Evolutionary conservation across 306 rosid species (phyloP), one percentile per base, ranked within the genome.

Genomic region (Medicago arabica): DNA sequence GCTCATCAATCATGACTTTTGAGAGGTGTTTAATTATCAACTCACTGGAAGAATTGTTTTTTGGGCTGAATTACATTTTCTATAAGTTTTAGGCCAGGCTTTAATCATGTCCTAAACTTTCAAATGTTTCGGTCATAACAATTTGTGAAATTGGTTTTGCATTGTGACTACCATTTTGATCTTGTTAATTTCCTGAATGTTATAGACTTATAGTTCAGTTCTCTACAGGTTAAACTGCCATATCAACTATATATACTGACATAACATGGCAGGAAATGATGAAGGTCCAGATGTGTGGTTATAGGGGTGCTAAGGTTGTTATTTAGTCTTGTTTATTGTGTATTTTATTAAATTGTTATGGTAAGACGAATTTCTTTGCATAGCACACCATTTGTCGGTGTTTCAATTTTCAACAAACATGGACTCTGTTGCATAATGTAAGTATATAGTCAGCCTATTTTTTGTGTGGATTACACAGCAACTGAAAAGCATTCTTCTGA

Each of bases 1-100:
- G 78, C 88, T 65, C 91, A 85, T 76, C 85, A 85, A 49, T 85
- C 78, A 59, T 87, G 77, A 82, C 75, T 75, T 46, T 47, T 64
- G 13, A 46, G 67, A 60, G 83, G 77, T 76, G 83, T 77, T 65
- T 16, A 54, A 19, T 43, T 55, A 41, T 69, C 77, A 64, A 64
- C 65, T 60, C 23, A 38, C 79, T 57, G 58, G 83, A 76, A 73
- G 74, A 67, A 60, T 65, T 82, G 67, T 65, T 84, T 76, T 78
- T 50, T 62, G 76, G 80, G 71, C 67, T 65, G 84, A 78, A 78
- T 62, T 69, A 67, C 51, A 19, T 81, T 76, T 71, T 12, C 51
- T 67, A 18, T 69, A 58, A 66, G 51, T 71, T 71, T 77, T 82
- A 77, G 82, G 85, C 75, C 79, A 57, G 78, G 71, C 72, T 57